A percentile compares a stretch with the other conserved stretches of the same genome.
Conservation (phyloP, 2,329 filamentous ascomycete genomes). For the Epichloe sibirici region DNA sequence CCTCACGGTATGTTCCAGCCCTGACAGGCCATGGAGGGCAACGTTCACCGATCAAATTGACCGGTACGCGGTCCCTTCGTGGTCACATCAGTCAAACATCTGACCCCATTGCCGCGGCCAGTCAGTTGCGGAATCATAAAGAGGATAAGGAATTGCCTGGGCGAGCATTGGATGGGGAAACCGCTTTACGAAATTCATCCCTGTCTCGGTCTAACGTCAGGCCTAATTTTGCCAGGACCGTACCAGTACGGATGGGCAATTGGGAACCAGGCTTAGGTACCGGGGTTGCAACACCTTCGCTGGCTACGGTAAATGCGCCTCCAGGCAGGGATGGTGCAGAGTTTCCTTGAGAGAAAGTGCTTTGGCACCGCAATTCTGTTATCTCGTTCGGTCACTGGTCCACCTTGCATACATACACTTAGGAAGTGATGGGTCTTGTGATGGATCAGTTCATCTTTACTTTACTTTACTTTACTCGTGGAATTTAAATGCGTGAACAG, state of each 20-base stretch:
- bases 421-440: too few species aligned
- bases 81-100: not conserved
- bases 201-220: not conserved
- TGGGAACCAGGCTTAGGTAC: not conserved
- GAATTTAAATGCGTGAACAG: too few species aligned
- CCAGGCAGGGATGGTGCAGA: not conserved
- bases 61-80: not conserved
- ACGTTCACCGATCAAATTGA: not conserved
- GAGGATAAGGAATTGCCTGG: not conserved
- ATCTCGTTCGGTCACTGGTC: too few species aligned
- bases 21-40: not conserved
- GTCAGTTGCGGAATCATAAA: not conserved
- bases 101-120: not conserved
- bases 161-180: not conserved
- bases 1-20: not conserved
- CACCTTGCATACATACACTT: too few species aligned
- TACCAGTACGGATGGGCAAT: not conserved
- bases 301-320: not conserved
- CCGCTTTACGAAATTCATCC: not conserved
- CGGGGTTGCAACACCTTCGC: not conserved
- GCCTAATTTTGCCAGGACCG: not conserved
- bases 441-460: too few species aligned
- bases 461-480: too few species aligned
- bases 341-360: not conserved
- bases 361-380: not conserved